phyloP scores from a whole-genome alignment of 371 early-diverging fungal genomes.

The Lichtheimia ornata region DNA sequence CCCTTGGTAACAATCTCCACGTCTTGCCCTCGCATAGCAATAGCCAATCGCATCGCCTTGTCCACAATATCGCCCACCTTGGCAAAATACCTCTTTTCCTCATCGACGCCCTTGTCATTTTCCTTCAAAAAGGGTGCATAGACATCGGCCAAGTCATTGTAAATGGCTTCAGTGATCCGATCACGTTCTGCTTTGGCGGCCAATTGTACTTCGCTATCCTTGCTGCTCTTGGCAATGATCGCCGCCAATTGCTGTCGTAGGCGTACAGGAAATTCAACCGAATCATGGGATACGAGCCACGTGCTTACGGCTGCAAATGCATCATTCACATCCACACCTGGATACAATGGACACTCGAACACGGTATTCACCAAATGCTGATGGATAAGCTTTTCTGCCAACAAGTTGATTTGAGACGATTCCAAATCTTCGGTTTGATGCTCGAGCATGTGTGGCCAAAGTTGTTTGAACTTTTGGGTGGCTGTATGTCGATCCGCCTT shows the following conservation, averaged over 20 bases:
- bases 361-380: slow-evolving; percentile 24
- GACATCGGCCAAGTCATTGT: slow-evolving; percentile 10
- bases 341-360: slow-evolving; percentile 28
- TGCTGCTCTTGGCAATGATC: slow-evolving; percentile 30
- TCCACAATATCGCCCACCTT: slow-evolving; percentile 40
- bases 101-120: slow-evolving; percentile 22
- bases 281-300: slow-evolving; percentile 31
- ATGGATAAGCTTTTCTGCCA: slow-evolving; percentile 28
- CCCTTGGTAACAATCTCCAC: slow-evolving; percentile 3
- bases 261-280: slow-evolving; percentile 32
- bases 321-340: slow-evolving; percentile 32
- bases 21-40: slow-evolving; percentile 37
- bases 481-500: slow-evolving; percentile 38
- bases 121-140: slow-evolving; percentile 16
- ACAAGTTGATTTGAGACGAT: slow-evolving; percentile 18
- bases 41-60: slow-evolving; percentile 20
- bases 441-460: slow-evolving; percentile 23
- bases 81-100: slow-evolving; percentile 23
- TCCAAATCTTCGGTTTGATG: slow-evolving; percentile 13
- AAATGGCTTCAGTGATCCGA: slow-evolving; percentile 15
- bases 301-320: slow-evolving; percentile 29
- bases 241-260: slow-evolving; percentile 37
- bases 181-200: slow-evolving; percentile 18
- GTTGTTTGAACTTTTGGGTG: slow-evolving; percentile 17
- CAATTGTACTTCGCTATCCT: slow-evolving; percentile 27